Evolutionary conservation across 768 basidiomycete genomes (phyloP).

Genomic region (Dictyophora rubrovolvata): DNA sequence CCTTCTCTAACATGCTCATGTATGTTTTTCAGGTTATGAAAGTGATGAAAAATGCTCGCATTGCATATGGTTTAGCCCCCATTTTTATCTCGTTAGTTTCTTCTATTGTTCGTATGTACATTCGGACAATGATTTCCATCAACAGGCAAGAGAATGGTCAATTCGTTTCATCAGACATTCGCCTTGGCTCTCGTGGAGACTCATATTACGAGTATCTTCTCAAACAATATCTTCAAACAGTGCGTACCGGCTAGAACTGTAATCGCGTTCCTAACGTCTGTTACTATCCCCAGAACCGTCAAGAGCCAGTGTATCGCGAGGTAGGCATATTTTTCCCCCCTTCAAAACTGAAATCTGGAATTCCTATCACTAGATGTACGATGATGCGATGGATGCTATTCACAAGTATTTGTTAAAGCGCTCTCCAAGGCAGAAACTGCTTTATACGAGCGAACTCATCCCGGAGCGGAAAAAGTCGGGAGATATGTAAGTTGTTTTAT

Average conservation of each 20-base stretch:
- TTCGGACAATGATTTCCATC: background rate
- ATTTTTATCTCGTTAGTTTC: constrained; percentile 68
- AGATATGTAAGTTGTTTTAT: constrained; percentile 23
- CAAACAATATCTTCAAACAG: constrained; percentile 80
- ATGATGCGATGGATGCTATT: constrained; percentile 73
- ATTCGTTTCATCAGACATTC: constrained; percentile 61
- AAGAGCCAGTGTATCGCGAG: constrained; percentile 67
- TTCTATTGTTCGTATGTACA: background rate
- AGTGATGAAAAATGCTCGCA: constrained; percentile 49
- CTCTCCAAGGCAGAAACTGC: constrained; percentile 46
- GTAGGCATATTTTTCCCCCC: constrained; percentile 24
- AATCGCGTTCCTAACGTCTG: constrained; percentile 1
- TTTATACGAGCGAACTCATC: constrained; percentile 75
- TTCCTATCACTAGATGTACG: constrained; percentile 56
- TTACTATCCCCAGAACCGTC: constrained; percentile 41
- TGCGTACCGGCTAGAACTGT: constrained; percentile 19
- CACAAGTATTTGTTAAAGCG: constrained; percentile 62
- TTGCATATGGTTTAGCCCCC: constrained; percentile 67
- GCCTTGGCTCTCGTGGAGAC: constrained; percentile 86
- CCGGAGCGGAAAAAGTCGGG: constrained; percentile 36
- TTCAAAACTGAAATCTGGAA: background rate
- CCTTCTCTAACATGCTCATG: background rate
- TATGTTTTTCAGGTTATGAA: constrained; percentile 47
- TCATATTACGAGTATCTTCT: constrained; percentile 89
- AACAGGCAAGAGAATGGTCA: constrained; percentile 39